Evolutionary conservation across 108 stramenopile genomes (phyloP).

Genomic region (Cyclotella choctawhatcheeana): DNA sequence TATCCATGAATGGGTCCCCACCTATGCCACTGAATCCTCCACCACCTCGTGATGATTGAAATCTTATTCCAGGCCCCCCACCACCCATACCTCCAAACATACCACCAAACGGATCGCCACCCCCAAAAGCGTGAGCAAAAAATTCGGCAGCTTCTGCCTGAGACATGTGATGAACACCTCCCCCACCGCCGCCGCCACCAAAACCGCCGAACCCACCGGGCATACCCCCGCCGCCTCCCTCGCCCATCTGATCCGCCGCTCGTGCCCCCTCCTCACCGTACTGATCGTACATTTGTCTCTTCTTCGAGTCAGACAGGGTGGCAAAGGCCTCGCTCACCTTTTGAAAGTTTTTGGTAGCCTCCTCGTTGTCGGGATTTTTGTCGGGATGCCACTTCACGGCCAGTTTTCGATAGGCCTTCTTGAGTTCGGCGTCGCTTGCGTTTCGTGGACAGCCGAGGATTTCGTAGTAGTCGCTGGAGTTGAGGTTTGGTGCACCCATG

Average conservation of each 20-base stretch:
- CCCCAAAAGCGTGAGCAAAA: conserved; percentile 82
- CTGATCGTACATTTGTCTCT: conserved; percentile 85
- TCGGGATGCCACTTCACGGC: conserved; percentile 93
- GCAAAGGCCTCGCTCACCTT: conserved; percentile 89
- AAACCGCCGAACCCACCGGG: conserved; percentile 53
- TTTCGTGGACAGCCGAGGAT: conserved; percentile 77
- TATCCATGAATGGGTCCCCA: conserved; percentile 40
- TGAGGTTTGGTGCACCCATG: conserved; percentile 72
- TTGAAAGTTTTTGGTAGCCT: conserved; percentile 89
- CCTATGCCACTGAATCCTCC: conserved; percentile 43
- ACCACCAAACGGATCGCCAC: conserved; percentile 86
- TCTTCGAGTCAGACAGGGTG: conserved; percentile 76
- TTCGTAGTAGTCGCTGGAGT: conserved; percentile 85
- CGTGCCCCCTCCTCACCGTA: conserved; percentile 82
- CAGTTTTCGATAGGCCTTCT: conserved; percentile 86
- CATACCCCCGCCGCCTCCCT: conserved; percentile 34
- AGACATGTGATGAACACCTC: conserved; percentile 75
- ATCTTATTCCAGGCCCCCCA: conserved; percentile 48
- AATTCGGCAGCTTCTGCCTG: conserved; percentile 80
- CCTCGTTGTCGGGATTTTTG: conserved; percentile 83
- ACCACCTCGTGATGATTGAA: conserved; percentile 34
- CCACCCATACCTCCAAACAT: conserved; percentile 65
- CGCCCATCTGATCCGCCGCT: conserved; percentile 54
- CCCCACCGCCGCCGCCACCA: conserved; percentile 59
- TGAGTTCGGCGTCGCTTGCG: conserved; percentile 76